A percentile compares a stretch with the other conserved stretches of the same genome.
phyloP scores from a whole-genome alignment of 768 basidiomycete species.

The Crucibulum laeve region DNA sequence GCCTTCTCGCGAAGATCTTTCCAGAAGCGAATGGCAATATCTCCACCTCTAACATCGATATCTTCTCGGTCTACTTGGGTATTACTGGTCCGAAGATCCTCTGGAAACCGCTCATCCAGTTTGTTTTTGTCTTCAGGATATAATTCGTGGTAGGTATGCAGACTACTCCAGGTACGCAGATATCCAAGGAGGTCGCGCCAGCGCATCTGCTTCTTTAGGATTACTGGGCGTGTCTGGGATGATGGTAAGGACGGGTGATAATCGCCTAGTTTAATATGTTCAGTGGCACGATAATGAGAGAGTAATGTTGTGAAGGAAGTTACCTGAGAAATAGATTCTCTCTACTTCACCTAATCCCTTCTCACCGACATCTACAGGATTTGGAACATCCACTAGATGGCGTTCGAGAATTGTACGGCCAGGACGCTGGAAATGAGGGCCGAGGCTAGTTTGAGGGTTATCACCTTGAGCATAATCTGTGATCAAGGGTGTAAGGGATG shows the following conservation, averaged over 20 bases:
- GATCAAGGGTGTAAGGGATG: conserved; percentile 53
- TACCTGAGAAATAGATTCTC: conserved; percentile 59
- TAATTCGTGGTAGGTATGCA: conserved; percentile 61
- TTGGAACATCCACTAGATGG: conserved; percentile 67
- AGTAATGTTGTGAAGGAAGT: not conserved
- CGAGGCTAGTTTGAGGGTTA: conserved; percentile 50
- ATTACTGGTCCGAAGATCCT: conserved; percentile 15
- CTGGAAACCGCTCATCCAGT: conserved; percentile 28
- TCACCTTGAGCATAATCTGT: conserved; percentile 58
- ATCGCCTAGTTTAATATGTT: conserved; percentile 20
- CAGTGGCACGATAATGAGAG: not conserved
- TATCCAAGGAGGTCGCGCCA: conserved; percentile 69
- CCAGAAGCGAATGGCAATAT: conserved; percentile 65
- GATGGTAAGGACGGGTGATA: conserved; percentile 34
- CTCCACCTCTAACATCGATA: conserved; percentile 40
- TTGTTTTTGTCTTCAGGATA: conserved; percentile 51
- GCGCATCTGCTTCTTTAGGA: conserved; percentile 55
- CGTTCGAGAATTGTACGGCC: conserved; percentile 72
- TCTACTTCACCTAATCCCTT: conserved; percentile 37
- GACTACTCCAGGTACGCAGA: conserved; percentile 65
- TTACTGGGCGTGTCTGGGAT: conserved; percentile 33
- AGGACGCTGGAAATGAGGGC: conserved; percentile 77
- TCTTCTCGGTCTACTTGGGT: conserved; percentile 4
- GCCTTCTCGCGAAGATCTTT: conserved; percentile 40
- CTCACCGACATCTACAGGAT: conserved; percentile 27